Base-by-base conservation (phyloP, 257 asterid species). In the Craterostigma plantagineum region DNA sequence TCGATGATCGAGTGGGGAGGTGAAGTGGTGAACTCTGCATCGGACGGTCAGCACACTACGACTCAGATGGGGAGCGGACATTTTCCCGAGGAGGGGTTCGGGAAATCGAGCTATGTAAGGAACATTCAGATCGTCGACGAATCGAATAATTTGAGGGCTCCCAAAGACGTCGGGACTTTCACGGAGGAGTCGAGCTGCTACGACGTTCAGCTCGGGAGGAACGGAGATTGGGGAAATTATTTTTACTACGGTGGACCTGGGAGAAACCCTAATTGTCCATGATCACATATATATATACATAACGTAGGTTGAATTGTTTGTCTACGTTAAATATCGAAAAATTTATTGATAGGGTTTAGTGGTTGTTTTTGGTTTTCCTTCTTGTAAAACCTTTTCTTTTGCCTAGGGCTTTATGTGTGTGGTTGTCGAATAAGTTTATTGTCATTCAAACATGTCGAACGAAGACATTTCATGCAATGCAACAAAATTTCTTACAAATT, bases 231-330 rank as follows among this genome's bases (percentile, higher is more conserved):
- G 48, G 48, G 48, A 0, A 9, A 43, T 16, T 43, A 43, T 12
- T 43, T 43, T 33, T 43, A 43, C 48, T 43, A 43, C 33, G 48
- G 48, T 1, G 48, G 48, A n/a, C n/a, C n/a, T n/a, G n/a, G n/a
- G n/a, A n/a, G n/a, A n/a, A 43, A 43, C 3, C 3, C 30, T 8
- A 43, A 43, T 15, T 43, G 30, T 23, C 30, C 30, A 6, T 23
- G 30, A 23, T 23, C n/a, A n/a, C n/a, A n/a, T 23, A 23, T 23
- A 23, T 23, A 23, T 2, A 23, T 23, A 2, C 30, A n/a, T n/a
- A n/a, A n/a, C n/a, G n/a, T 23, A 23, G 30, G 30, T 23, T 23
- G 30, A 23, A 2, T 23, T 23, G 30, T 23, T 23, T 23, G 30
- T 23, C 30, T 23, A 23, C 2, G 30, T 6, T 23, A 23, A 23